Base-by-base conservation (phyloP, 148 eudicot genomes). In the Silene latifolia region DNA sequence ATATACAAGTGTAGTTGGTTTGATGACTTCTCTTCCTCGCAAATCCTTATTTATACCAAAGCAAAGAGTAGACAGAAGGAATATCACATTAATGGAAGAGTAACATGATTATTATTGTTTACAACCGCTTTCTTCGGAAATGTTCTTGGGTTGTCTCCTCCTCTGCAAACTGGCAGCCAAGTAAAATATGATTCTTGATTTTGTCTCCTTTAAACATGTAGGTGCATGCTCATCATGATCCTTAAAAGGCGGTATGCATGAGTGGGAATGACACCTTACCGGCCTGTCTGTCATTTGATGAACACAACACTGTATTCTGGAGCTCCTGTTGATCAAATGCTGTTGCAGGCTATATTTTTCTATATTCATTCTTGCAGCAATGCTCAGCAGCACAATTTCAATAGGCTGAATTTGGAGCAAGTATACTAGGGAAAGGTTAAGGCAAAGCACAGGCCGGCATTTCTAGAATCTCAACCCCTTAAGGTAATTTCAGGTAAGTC, bases 11-110 rank as follows among this genome's bases (percentile, higher is more conserved):
- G 57, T 27, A 32, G 29, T 66, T 75, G 54, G 23, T 66, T n/a
- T 66, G 54, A 66, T 75, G 78, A 67, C 29, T 67, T 66, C 19
- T 67, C 72, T 8, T n/a, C 21, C 20, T 32, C 12, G 9, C 2
- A 48, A 6, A n/a, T n/a, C 53, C 14, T 1, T 51, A 51, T 51
- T 12, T 51, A 51, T 51, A 51, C 17, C 4, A 51, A 54, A 56
- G 2, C 54, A 32, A 56, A 21, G 35, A 20, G 72, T 29, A 75
- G 64, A 66, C 77, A 53, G 0, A 66, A 69, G 73, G 73, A 68
- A 76, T 68, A 73, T 76, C 11, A 12, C 23, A 60, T 2, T 72
- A 59, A 60, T 1, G 10, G 17, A 57, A 53, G 20, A 24, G 32
- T 72, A 72, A 72, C 66, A 56, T 63, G 69, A 13, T 60, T 2